Percentiles rank a stretch among this genome's conserved stretches.
phyloP scores from a whole-genome alignment of 768 basidiomycete species.

The Tricholoma sp. region DNA sequence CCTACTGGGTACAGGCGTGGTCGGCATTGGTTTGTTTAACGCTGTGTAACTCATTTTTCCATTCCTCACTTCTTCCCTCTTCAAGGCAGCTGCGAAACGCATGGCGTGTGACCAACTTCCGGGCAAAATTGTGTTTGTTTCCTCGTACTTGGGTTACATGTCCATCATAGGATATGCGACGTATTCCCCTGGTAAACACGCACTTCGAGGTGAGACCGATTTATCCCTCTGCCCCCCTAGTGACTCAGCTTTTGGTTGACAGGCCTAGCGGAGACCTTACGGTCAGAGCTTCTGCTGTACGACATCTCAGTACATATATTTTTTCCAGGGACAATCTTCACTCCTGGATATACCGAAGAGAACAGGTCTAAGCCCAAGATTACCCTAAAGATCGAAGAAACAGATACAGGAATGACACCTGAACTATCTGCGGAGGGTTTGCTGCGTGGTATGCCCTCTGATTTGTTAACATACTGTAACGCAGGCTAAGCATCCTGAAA shows the following conservation, averaged over 20 bases:
- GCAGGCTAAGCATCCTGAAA: background rate
- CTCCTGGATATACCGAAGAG: slow-evolving; percentile 73
- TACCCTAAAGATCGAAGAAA: slow-evolving; percentile 71
- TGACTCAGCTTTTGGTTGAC: background rate
- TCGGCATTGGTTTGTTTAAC: slow-evolving; percentile 50
- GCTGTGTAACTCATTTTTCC: slow-evolving; percentile 26
- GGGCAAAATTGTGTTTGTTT: slow-evolving; percentile 74
- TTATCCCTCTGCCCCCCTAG: too few species aligned
- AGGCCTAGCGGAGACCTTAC: slow-evolving; percentile 89
- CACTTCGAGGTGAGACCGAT: slow-evolving; percentile 75
- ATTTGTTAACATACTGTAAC: background rate
- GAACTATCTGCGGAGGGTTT: slow-evolving; percentile 58
- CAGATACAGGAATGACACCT: slow-evolving; percentile 58
- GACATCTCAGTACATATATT: slow-evolving; percentile 75
- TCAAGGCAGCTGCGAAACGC: slow-evolving; percentile 60
- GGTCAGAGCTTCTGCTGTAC: slow-evolving; percentile 76
- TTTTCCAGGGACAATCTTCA: slow-evolving; percentile 78
- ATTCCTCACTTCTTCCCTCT: slow-evolving; percentile 27
- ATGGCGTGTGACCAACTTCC: slow-evolving; percentile 52
- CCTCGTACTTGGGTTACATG: slow-evolving; percentile 74
- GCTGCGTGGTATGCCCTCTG: slow-evolving; percentile 41
- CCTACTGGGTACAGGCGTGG: slow-evolving; percentile 51
- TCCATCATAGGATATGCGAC: slow-evolving; percentile 73
- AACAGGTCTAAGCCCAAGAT: slow-evolving; percentile 74
- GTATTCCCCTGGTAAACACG: slow-evolving; percentile 84